Evolutionary conservation across 805 yeast species (phyloP).

Genomic region (Teunomyces stri): DNA sequence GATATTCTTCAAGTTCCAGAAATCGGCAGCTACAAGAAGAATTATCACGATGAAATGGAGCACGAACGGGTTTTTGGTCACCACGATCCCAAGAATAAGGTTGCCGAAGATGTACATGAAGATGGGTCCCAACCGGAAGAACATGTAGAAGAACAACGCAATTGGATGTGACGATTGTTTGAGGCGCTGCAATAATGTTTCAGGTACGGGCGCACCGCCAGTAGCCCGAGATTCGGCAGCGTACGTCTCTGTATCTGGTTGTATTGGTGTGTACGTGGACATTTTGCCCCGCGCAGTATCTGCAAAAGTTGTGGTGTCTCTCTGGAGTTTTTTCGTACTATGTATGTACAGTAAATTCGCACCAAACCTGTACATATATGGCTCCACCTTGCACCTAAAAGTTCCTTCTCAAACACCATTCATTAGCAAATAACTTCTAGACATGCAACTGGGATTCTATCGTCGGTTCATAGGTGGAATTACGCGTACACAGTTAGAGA

Average conservation of each 20-base stretch:
- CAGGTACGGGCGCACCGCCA: neutral
- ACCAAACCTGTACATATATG: no score
- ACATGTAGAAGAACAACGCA: constrained; percentile 65
- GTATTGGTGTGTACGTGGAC: constrained; percentile 30
- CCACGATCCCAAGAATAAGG: constrained; percentile 50
- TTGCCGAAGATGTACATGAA: constrained; percentile 69
- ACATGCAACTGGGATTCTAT: constrained; percentile 17
- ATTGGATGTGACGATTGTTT: constrained; percentile 79
- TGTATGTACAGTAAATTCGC: no score
- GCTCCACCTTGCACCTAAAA: no score
- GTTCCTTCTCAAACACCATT: neutral
- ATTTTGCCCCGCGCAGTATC: constrained; percentile 1
- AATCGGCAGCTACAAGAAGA: constrained; percentile 79
- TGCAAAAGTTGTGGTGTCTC: no score
- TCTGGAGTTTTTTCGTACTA: no score
- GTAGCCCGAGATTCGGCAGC: neutral
- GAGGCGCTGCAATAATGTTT: constrained; percentile 32
- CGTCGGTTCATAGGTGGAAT: constrained; percentile 34
- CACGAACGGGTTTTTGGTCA: constrained; percentile 46
- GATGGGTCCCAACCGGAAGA: constrained; percentile 62
- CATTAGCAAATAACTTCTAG: neutral
- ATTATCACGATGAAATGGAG: constrained; percentile 77
- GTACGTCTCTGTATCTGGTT: constrained; percentile 19
- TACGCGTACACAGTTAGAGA: constrained; percentile 44
- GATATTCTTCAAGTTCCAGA: constrained; percentile 90